Conservation (phyloP, 2,329 filamentous ascomycete genomes). For the Fusarium chuoi region DNA sequence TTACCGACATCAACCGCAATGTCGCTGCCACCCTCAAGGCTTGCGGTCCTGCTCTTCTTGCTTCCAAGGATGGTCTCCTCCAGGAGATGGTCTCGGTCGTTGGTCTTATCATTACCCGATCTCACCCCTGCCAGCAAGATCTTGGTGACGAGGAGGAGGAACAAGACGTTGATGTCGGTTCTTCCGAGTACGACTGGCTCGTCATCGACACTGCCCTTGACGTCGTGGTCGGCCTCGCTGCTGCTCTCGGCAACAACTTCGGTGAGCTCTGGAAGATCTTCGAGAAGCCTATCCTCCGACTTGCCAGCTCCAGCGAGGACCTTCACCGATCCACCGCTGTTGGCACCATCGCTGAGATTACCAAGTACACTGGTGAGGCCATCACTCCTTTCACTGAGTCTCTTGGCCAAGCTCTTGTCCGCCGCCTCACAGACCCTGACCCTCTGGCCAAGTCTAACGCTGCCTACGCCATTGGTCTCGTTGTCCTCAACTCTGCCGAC, state of each 20-base stretch:
- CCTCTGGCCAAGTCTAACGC: constrained; percentile 94
- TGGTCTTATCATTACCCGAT: constrained; percentile 83
- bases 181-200: constrained; percentile 97
- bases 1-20: constrained; percentile 96
- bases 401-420: constrained; percentile 83
- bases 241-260: constrained; percentile 83
- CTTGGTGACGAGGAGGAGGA: constrained; percentile 84
- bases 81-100: constrained; percentile 81
- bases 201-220: constrained; percentile 95
- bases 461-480: constrained; percentile 87
- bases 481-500: constrained; percentile 84
- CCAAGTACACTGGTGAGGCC: constrained; percentile 82
- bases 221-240: constrained; percentile 84
- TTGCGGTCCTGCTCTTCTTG: constrained; percentile 86
- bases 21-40: constrained; percentile 89
- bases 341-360: constrained; percentile 90
- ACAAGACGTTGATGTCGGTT: constrained; percentile 76
- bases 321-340: constrained; percentile 91
- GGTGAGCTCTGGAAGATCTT: constrained; percentile 94
- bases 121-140: constrained; percentile 93
- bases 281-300: constrained; percentile 90
- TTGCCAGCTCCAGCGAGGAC: constrained; percentile 84
- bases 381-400: constrained; percentile 83
- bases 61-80: constrained; percentile 73
- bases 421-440: constrained; percentile 90